Base-by-base conservation (phyloP, 345 rosid species). In the Mangifera indica region DNA sequence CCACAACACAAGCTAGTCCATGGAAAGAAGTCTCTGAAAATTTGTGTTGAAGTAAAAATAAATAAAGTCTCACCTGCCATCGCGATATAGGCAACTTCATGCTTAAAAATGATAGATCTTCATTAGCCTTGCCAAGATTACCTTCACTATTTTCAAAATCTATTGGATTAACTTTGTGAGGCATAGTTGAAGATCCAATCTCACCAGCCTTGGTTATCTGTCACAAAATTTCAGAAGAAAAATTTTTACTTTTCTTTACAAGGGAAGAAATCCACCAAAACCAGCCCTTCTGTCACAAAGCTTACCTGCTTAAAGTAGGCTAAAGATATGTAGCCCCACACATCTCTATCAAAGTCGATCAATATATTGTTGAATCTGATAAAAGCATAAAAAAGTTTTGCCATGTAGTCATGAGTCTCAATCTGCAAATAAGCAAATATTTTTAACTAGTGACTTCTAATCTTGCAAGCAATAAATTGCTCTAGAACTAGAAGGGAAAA, bases 91-190 rank as follows among this genome's bases (percentile, higher is more conserved):
- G 97, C 66, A 96, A 79, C 89, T 93, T 96, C 86, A 69, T 81
- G 81, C 93, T 84, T 64, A 89, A 87, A 76, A 70, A 86, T 70
- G 83, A 75, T 40, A 96, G 83, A 69, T 81, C 87, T 76, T 84
- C 96, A 77, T 91, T 96, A 59, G 98, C 99, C 80, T 83, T 88
- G 22, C 99, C 96, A 40, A 93, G 96, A 79, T 93, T 96, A 57
- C 98, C 99, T 80, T 91, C 99, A 18, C 98, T 95, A 73, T 95
- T 95, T 78, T 95, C 99, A 80, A 93, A 93, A 83, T 89, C 93
- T 29, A 91, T 92, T 63, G 99, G 97, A 80, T 95, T 95, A 69
- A 92, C 98, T 86, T 92, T 92, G 83, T 95, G 99, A 60, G 99
- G 98, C 98, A 92, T 91, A 13, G 96, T 92, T 25, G 99, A 93